Base-by-base conservation (phyloP, 768 basidiomycete genomes). In the Naematelia encephala region DNA sequence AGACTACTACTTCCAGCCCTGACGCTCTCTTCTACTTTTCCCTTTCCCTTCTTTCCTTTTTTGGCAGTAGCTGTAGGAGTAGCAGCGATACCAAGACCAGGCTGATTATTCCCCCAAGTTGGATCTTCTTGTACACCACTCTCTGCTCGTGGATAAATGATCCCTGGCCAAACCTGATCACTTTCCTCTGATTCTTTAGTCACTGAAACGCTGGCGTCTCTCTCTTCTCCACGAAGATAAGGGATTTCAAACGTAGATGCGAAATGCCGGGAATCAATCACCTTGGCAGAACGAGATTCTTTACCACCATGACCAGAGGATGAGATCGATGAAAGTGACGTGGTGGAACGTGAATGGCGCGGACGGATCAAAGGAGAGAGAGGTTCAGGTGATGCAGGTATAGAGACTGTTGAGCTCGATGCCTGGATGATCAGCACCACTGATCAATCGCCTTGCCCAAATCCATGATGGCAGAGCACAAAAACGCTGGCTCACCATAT, bases 221-320 rank as follows among this genome's bases (percentile, higher is more conserved):
- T 13, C 44, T 23, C n/a, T 51, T 16, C 14, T 13, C 23, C 13
- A 13, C 23, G 29, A 39, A 25, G 43, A 19, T 22, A 21, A 27
- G 70, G 70, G 16, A 73, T 29, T 22, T 57, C 55, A 27, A 73
- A 73, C 30, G 58, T 61, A 3, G 49, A 11, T 26, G 54, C 51
- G 43, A 70, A 73, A 58, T 66, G 67, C 13, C 30, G 22, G 2
- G 68, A 70, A 57, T 73, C 67, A 51, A 73, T 68, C 11, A 68
- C 28, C 47, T 59, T 56, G 11, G 71, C 69, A 5, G 67, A 68
- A 27, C 51, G 21, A 5, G 58, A 30, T 28, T 25, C 26, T 34
- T 16, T 19, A 30, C 16, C 21, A 47, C n/a, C 14, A n/a, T 25
- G 43, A 42, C 26, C n/a, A 12, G 14, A 16, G n/a, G 51, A 47